Percentiles rank a stretch among this genome's conserved stretches.
phyloP scores from a whole-genome alignment of 2,329 filamentous ascomycete species.

The Alternaria conjuncta region DNA sequence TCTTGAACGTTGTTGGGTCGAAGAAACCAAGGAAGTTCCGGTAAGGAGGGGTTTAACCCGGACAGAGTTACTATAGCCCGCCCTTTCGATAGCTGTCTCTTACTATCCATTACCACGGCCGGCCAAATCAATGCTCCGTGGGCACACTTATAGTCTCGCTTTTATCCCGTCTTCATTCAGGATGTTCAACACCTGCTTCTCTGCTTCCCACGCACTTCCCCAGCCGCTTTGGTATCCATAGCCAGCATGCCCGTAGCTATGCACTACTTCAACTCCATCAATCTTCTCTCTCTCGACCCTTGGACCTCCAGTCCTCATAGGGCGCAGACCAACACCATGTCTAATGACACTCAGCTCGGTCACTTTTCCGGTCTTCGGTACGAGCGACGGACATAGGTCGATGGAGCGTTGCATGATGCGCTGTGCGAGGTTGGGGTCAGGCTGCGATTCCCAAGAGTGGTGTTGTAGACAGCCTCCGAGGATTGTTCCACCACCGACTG shows the following conservation, averaged over 20 bases:
- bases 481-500: slow-evolving; percentile 76
- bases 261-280: slow-evolving; percentile 70
- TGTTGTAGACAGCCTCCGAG: slow-evolving; percentile 86
- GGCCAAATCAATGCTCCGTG: not conserved
- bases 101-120: not conserved
- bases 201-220: slow-evolving; percentile 52
- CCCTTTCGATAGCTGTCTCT: not conserved
- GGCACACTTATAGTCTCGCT: slow-evolving; percentile 9
- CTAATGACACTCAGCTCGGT: slow-evolving; percentile 76
- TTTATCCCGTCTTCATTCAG: slow-evolving; percentile 17
- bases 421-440: slow-evolving; percentile 78
- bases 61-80: not conserved
- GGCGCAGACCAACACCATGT: slow-evolving; percentile 82
- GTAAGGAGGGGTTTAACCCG: not conserved
- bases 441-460: slow-evolving; percentile 77
- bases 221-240: slow-evolving; percentile 70
- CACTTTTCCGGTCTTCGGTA: slow-evolving; percentile 65
- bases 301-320: slow-evolving; percentile 74
- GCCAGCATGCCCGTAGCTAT: slow-evolving; percentile 80
- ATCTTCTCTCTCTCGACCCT: slow-evolving; percentile 76
- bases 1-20: not conserved
- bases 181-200: slow-evolving; percentile 45
- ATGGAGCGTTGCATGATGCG: slow-evolving; percentile 85
- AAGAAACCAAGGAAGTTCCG: not conserved
- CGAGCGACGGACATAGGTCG: slow-evolving; percentile 68